Evolutionary conservation across 1,284 basidiomycete species (phyloP), one percentile per base, ranked within the genome.

Genomic region (Apiotrichum sp.): DNA sequence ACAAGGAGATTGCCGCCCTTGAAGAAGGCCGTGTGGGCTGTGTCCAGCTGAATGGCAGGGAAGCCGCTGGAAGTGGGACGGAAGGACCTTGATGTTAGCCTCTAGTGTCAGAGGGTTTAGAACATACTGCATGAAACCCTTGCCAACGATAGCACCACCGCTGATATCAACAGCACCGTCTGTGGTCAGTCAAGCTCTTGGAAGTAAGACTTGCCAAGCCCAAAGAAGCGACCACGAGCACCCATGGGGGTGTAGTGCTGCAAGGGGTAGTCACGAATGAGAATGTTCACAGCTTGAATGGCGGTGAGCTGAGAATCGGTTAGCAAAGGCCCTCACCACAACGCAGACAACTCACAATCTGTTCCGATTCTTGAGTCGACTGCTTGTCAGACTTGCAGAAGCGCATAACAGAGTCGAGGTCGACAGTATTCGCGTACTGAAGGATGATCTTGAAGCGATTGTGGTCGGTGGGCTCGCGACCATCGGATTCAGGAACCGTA

Each of bases 11-110:
- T 62, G 4, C 76, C 76, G 5, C 70, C 59, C 43, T 67, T 59
- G 53, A 74, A 62, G 55, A 77, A 73, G 3, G 75, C 74, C 2
- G 72, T 72, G 62, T 72, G 74, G 1, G 75, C 75, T 22, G 69
- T 72, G 63, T 77, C 73, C 44, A 76, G 61, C 70, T 73, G 71
- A 33, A 70, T 56, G 6, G 67, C 66, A 1, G 67, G 68, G 33
- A 62, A 35, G 9, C 63, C 65, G 39, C 57, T 59, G 4, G 56
- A 43, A 13, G 70, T 70, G 32, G 62, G 67, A 31, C 72, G 70
- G 68, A 72, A 71, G 1, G 71, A 72, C 22, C 22, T 22, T 22
- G 22, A 22, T 22, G 22, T 22, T 22, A 22, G 22, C 22, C 22
- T 22, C 22, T 22, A 22, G 22, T 22, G 22, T 22, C 22, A 22